phyloP scores from a whole-genome alignment of 2,329 filamentous ascomycete species.

The Microsporum canis region DNA sequence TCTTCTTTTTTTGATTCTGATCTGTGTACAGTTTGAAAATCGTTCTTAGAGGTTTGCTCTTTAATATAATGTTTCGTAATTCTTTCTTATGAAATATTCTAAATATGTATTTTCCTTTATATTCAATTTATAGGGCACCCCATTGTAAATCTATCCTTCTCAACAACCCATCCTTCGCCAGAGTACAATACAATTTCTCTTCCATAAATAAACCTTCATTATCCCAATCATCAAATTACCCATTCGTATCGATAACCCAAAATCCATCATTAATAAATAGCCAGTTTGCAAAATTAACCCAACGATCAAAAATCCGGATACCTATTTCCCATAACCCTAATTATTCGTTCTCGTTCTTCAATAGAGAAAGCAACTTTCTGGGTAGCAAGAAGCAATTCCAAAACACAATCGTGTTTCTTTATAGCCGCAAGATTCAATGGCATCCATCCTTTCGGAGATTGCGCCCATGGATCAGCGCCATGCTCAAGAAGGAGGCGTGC shows the following conservation, averaged over 20 bases:
- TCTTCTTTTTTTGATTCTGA: neutral
- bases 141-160: no score
- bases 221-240: neutral
- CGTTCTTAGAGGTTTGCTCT: neutral
- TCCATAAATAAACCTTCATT: neutral
- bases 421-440: neutral
- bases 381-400: neutral
- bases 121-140: no score
- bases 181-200: neutral
- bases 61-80: neutral
- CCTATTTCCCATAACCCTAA: neutral
- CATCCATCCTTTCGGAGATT: neutral
- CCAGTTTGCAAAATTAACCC: neutral
- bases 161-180: no score
- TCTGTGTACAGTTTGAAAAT: neutral
- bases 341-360: neutral
- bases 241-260: neutral
- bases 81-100: neutral
- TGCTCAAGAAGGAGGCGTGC: neutral
- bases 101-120: no score
- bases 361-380: neutral
- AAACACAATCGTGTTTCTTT: neutral
- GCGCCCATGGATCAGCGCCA: neutral
- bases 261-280: no score
- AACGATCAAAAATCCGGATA: neutral